Conservation (phyloP, 2,329 filamentous ascomycete genomes). For the Alternaria sp. region DNA sequence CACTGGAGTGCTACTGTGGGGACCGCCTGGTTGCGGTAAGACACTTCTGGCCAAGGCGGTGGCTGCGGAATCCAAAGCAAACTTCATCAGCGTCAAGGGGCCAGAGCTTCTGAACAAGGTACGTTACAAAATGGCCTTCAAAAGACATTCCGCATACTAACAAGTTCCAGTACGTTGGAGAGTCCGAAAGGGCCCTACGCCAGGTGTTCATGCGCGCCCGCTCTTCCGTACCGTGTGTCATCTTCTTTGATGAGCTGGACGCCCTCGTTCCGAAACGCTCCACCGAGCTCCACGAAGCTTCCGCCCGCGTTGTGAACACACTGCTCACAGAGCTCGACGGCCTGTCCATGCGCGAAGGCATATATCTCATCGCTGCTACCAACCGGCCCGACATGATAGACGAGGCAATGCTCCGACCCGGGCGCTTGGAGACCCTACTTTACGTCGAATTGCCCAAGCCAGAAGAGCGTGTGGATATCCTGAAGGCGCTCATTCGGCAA, state of each 20-base stretch:
- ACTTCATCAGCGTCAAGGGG: slow-evolving; percentile 97
- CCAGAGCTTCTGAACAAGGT: slow-evolving; percentile 92
- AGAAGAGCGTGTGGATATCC: slow-evolving; percentile 82
- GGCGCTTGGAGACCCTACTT: slow-evolving; percentile 84
- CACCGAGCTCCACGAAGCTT: slow-evolving; percentile 77
- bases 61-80: slow-evolving; percentile 92
- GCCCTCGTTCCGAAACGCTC: slow-evolving; percentile 87
- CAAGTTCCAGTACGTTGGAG: slow-evolving; percentile 75
- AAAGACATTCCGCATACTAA: slow-evolving; percentile 6
- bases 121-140: slow-evolving; percentile 3
- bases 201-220: slow-evolving; percentile 90
- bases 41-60: slow-evolving; percentile 95
- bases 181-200: slow-evolving; percentile 90
- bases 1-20: slow-evolving; percentile 92
- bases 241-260: slow-evolving; percentile 98
- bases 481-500: slow-evolving; percentile 66
- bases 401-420: slow-evolving; percentile 89
- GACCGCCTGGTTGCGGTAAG: slow-evolving; percentile 95
- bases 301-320: slow-evolving; percentile 90
- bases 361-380: slow-evolving; percentile 94
- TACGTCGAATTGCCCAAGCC: slow-evolving; percentile 86
- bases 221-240: slow-evolving; percentile 85
- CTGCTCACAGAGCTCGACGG: slow-evolving; percentile 94
- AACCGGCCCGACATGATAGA: slow-evolving; percentile 98
- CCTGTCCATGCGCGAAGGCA: slow-evolving; percentile 76